Conservation (phyloP, 805 yeast species). For the Metschnikowia picachoensis region DNA sequence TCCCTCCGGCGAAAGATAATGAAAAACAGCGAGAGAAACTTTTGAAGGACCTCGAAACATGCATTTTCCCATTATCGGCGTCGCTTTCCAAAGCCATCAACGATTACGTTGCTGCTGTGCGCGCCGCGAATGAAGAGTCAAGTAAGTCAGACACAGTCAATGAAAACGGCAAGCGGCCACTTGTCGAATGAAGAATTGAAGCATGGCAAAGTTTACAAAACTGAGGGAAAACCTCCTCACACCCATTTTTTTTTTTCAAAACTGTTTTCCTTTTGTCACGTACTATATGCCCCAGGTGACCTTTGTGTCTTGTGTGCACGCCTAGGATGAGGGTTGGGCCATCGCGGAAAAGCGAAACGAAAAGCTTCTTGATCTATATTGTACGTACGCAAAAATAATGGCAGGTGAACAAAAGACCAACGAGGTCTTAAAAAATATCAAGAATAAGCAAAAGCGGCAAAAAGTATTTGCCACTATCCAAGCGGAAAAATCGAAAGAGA, state of each 20-base stretch:
- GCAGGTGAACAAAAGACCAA: slow-evolving; percentile 7
- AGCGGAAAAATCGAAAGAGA: slow-evolving; percentile 68
- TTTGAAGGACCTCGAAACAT: slow-evolving; percentile 28
- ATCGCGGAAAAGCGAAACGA: slow-evolving; percentile 9
- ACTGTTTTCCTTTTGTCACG: no score
- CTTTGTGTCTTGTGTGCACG: slow-evolving; percentile 6
- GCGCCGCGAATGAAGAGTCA: slow-evolving; percentile 17
- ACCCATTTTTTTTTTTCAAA: no score
- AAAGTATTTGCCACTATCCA: slow-evolving; percentile 69
- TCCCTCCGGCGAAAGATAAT: slow-evolving; percentile 21
- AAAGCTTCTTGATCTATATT: not conserved
- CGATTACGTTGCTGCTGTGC: slow-evolving; percentile 33
- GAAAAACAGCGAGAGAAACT: slow-evolving; percentile 33
- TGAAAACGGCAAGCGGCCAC: slow-evolving; percentile 34
- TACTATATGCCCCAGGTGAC: no score
- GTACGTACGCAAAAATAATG: slow-evolving; percentile 1
- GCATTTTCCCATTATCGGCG: slow-evolving; percentile 29
- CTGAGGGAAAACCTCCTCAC: no score
- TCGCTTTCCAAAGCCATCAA: slow-evolving; percentile 33
- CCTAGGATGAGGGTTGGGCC: slow-evolving; percentile 8
- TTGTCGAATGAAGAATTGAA: slow-evolving; percentile 9
- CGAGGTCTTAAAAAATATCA: slow-evolving; percentile 40
- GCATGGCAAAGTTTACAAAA: not conserved
- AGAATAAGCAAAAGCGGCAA: slow-evolving; percentile 78
- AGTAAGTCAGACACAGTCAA: slow-evolving; percentile 20